A percentile compares a stretch with the other conserved stretches of the same genome.
These are phyloP conservation scores for Taiozyma sp. DNA, from an alignment of 1,139 yeast genomes.

Conservation along the genomic window DNA sequence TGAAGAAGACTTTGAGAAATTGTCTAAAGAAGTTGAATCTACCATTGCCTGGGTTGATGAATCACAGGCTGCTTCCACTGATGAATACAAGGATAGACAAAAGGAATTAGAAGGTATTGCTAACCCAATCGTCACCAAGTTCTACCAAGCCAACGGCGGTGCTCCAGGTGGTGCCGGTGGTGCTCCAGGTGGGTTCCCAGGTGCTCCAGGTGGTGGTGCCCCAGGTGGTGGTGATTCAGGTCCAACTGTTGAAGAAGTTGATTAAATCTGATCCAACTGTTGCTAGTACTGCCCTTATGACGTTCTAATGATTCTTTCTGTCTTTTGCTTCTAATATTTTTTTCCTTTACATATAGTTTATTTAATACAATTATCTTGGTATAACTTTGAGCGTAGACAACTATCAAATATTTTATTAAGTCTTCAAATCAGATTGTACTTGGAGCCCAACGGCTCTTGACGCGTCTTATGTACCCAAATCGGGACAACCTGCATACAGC, in stretches of 20 bases:
- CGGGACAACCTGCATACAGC: background rate
- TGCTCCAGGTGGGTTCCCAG: slow-evolving; percentile 52
- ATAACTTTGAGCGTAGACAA: too few relatives aligned
- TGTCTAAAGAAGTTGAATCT: slow-evolving; percentile 80
- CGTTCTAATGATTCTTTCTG: background rate
- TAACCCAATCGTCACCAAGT: slow-evolving; percentile 60
- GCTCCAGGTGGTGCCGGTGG: slow-evolving; percentile 48
- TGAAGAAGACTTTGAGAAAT: slow-evolving; percentile 81
- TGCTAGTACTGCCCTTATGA: background rate
- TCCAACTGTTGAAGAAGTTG: slow-evolving; percentile 73
- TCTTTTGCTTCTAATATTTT: background rate
- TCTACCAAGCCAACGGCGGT: slow-evolving; percentile 55
- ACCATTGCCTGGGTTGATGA: slow-evolving; percentile 83
- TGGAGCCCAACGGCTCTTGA: background rate
- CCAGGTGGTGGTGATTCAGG: slow-evolving; percentile 35
- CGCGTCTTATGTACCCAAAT: background rate
- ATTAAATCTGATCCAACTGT: slow-evolving; percentile 28
- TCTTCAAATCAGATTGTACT: too few relatives aligned
- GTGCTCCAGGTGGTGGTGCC: slow-evolving; percentile 50
- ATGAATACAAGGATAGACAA: slow-evolving; percentile 66
- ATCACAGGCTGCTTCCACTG: slow-evolving; percentile 79
- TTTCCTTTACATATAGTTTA: background rate
- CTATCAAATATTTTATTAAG: too few relatives aligned
- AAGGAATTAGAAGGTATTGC: slow-evolving; percentile 62
- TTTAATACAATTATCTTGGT: background rate